Percentiles rank a stretch among this genome's conserved stretches.
phyloP scores from a whole-genome alignment of 2,329 filamentous ascomycete species.

The Aspergillus sp. region DNA sequence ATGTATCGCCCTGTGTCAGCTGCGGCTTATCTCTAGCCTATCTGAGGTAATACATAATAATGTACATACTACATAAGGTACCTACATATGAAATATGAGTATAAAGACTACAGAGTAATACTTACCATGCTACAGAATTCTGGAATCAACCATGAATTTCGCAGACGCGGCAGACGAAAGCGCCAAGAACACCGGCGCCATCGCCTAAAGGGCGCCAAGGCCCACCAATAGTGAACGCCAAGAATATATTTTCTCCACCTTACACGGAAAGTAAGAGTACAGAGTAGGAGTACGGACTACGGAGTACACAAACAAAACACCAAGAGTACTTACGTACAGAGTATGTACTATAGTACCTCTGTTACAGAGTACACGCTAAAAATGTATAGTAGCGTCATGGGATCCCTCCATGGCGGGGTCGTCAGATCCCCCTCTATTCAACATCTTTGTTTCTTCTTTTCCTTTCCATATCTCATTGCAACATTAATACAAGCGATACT shows the following conservation, averaged over 20 bases:
- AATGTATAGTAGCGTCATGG: neutral
- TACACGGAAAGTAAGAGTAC: no score
- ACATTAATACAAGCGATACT: neutral
- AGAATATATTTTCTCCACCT: neutral
- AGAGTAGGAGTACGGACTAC: no score
- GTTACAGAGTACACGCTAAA: no score
- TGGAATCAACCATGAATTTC: neutral
- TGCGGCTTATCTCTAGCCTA: no score
- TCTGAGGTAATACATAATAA: no score
- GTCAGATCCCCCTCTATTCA: constrained; percentile 6
- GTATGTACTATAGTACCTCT: no score
- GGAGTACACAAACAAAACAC: neutral
- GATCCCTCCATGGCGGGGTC: neutral
- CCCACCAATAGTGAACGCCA: neutral
- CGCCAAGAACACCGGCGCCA: neutral
- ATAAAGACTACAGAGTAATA: neutral
- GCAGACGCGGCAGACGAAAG: neutral
- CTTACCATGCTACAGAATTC: neutral
- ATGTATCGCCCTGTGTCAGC: no score
- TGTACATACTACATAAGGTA: no score
- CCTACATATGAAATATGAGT: neutral
- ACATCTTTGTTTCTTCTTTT: constrained; percentile 1
- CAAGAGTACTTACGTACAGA: neutral
- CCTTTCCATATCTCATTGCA: neutral
- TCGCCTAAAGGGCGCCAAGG: neutral